Conservation (phyloP, 1,284 basidiomycete species). For the Heimioporus retisporus region DNA sequence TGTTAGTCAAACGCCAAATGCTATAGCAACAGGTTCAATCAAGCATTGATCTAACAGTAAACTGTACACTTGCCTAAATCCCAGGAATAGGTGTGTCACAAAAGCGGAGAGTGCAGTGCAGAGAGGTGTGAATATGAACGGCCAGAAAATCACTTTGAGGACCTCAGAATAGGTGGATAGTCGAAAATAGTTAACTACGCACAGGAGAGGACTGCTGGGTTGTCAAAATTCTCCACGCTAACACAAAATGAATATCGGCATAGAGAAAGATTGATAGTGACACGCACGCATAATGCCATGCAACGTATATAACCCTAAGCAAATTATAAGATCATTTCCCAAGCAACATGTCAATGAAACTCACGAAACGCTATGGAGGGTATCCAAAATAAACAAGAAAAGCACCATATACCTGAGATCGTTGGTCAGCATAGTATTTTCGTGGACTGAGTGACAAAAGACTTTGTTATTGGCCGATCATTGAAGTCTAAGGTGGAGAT, state of each 20-base stretch:
- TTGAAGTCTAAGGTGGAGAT: slow-evolving; percentile 50
- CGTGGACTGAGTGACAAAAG: not conserved
- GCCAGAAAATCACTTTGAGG: slow-evolving; percentile 39
- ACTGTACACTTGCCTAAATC: slow-evolving; percentile 16
- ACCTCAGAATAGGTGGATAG: no score
- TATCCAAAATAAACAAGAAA: not conserved
- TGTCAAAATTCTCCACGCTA: not conserved
- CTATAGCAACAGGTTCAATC: slow-evolving; percentile 18
- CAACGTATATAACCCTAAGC: not conserved
- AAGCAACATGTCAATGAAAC: not conserved
- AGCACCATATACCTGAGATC: slow-evolving; percentile 42
- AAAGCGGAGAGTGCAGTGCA: slow-evolving; percentile 49
- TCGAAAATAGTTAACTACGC: no score
- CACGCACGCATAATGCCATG: not conserved
- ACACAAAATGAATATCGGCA: no score
- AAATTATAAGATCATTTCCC: not conserved
- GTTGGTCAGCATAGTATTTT: not conserved
- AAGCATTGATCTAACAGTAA: not conserved
- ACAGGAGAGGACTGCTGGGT: not conserved
- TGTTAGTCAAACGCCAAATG: slow-evolving; percentile 46
- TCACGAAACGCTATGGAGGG: not conserved
- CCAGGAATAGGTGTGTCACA: slow-evolving; percentile 17
- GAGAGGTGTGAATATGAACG: slow-evolving; percentile 56
- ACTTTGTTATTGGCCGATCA: slow-evolving; percentile 45
- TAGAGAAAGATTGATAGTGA: no score